phyloP scores from a whole-genome alignment of 1,139 yeast species.

The Pichiaceae sp. region DNA sequence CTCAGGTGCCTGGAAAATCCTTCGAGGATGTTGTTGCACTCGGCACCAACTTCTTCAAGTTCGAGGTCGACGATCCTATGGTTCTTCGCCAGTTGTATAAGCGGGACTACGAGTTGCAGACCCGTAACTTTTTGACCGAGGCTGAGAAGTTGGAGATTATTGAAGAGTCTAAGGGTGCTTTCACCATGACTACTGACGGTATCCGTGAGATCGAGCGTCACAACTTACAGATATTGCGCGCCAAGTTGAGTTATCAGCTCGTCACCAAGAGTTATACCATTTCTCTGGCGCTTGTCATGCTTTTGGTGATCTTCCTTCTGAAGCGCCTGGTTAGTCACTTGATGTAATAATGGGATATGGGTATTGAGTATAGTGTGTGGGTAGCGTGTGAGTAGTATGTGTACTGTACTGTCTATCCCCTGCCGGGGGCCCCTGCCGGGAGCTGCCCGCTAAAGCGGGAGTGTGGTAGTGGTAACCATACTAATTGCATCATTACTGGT shows the following conservation, averaged over 20 bases:
- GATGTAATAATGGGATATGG: not conserved
- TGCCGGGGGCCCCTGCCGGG: no score
- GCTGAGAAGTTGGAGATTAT: slow-evolving; percentile 63
- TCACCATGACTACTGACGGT: slow-evolving; percentile 52
- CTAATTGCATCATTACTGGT: no score
- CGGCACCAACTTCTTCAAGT: slow-evolving; percentile 68
- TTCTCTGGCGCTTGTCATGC: slow-evolving; percentile 20
- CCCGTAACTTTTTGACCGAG: slow-evolving; percentile 61
- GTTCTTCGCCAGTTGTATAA: slow-evolving; percentile 58
- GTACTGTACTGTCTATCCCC: no score
- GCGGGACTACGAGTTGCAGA: slow-evolving; percentile 68
- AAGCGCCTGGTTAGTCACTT: slow-evolving; percentile 9
- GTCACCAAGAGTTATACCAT: slow-evolving; percentile 42
- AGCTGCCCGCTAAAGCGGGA: no score
- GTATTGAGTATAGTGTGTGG: not conserved
- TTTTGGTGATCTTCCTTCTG: slow-evolving; percentile 16
- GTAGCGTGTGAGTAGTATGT: no score
- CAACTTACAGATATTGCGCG: slow-evolving; percentile 48
- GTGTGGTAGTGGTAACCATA: no score
- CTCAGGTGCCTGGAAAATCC: slow-evolving; percentile 55
- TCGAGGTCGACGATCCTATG: slow-evolving; percentile 64
- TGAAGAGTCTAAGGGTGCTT: slow-evolving; percentile 59
- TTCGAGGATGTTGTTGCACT: slow-evolving; percentile 50
- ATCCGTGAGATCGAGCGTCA: slow-evolving; percentile 59
- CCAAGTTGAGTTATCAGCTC: slow-evolving; percentile 48